phyloP scores from a whole-genome alignment of 2,329 filamentous ascomycete species.

The Podosphaera aphanis region DNA sequence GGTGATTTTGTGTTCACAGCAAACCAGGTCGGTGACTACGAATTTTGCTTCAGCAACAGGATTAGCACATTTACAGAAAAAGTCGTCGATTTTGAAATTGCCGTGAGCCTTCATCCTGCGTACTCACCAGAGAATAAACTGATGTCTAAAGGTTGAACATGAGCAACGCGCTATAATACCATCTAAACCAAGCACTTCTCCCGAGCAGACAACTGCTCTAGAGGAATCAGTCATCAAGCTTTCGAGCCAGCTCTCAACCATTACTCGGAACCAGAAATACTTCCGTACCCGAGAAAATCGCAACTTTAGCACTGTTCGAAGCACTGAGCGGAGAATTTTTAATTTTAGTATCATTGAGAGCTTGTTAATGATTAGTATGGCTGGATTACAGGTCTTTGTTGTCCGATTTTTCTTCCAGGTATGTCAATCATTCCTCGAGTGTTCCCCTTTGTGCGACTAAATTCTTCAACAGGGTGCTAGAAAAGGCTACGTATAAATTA shows the following conservation, averaged over 20 bases:
- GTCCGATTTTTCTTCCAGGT: slow-evolving; percentile 98
- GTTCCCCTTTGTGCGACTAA: slow-evolving; percentile 5
- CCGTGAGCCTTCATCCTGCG: slow-evolving; percentile 30
- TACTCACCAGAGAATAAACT: not conserved
- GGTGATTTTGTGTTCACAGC: slow-evolving; percentile 97
- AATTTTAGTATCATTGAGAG: slow-evolving; percentile 94
- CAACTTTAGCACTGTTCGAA: slow-evolving; percentile 93
- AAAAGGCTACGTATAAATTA: slow-evolving; percentile 41
- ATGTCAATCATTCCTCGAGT: slow-evolving; percentile 4
- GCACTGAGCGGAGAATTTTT: slow-evolving; percentile 86
- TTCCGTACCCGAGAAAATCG: slow-evolving; percentile 97
- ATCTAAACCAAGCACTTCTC: slow-evolving; percentile 65
- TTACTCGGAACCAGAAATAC: slow-evolving; percentile 95
- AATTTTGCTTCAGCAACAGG: slow-evolving; percentile 95
- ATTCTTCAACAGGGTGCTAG: slow-evolving; percentile 29
- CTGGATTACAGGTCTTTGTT: slow-evolving; percentile 84
- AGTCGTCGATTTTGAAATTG: slow-evolving; percentile 91
- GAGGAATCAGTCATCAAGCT: slow-evolving; percentile 94
- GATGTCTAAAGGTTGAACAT: slow-evolving; percentile 51
- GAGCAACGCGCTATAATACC: slow-evolving; percentile 63
- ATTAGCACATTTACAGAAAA: slow-evolving; percentile 98
- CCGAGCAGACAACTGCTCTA: slow-evolving; percentile 69
- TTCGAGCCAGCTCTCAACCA: slow-evolving; percentile 76
- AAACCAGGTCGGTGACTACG: slow-evolving; percentile 67
- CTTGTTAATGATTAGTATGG: slow-evolving; percentile 82